phyloP scores from a whole-genome alignment of 1,284 basidiomycete species.

The Apiotrichum sp. region DNA sequence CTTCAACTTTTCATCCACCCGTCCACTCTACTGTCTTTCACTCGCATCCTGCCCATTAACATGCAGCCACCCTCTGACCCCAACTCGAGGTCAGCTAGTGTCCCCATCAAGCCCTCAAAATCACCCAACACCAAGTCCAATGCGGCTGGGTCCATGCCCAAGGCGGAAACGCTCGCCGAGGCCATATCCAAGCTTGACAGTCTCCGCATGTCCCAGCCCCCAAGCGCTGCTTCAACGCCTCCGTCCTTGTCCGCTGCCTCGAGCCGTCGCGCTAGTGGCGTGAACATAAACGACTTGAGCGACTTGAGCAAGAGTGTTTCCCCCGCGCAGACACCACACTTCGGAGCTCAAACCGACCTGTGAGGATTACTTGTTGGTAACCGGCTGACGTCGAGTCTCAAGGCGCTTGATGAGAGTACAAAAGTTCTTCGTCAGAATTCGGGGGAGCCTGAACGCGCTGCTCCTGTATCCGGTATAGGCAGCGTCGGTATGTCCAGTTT shows the following conservation, averaged over 20 bases:
- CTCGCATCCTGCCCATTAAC: too few relatives aligned
- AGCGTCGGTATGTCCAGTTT: slow-evolving; percentile 35
- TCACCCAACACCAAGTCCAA: slow-evolving; percentile 13
- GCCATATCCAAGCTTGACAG: slow-evolving; percentile 41
- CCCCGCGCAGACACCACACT: slow-evolving; percentile 45
- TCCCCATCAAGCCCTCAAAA: slow-evolving; percentile 4
- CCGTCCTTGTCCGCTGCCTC: slow-evolving; percentile 25
- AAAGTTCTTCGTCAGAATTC: slow-evolving; percentile 37
- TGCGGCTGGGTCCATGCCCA: slow-evolving; percentile 10
- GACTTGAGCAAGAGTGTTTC: slow-evolving; percentile 15
- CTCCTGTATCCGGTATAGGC: slow-evolving; percentile 48
- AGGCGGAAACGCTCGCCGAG: slow-evolving; percentile 35
- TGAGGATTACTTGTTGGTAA: slow-evolving; percentile 12
- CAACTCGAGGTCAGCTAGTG: background rate
- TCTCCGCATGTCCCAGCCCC: slow-evolving; percentile 31
- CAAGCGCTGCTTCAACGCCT: slow-evolving; percentile 25
- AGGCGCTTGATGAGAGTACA: slow-evolving; percentile 44
- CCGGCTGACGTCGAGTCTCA: slow-evolving; percentile 25
- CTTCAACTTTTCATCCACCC: too few relatives aligned
- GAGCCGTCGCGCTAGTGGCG: slow-evolving; percentile 11
- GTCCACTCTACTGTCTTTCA: too few relatives aligned
- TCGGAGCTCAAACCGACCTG: slow-evolving; percentile 45
- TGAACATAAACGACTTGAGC: background rate
- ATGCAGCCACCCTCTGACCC: too few relatives aligned
- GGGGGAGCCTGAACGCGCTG: slow-evolving; percentile 38